Base-by-base conservation (phyloP, 2,329 filamentous ascomycete species). In the Pseudocercospora pini-densiflorae region DNA sequence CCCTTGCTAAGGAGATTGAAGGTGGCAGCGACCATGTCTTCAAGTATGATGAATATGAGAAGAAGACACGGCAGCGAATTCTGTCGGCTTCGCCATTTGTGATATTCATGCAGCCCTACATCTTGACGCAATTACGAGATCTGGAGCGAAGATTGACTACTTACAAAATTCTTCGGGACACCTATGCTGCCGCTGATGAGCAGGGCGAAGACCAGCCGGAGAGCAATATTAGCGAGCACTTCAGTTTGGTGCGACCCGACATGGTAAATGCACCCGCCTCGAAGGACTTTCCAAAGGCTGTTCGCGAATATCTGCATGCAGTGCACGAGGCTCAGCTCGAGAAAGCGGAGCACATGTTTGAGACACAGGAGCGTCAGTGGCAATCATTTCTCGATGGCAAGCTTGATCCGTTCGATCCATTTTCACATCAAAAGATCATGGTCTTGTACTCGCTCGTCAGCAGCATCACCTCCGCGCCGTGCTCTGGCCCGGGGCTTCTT, bases 291-390 rank as follows among this genome's bases (percentile, higher is more conserved):
- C 92, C 94, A 0, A 88, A 89, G 53, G 93, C 97, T 75, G 92
- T 97, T 33, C 93, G 94, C 81, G 94, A 98, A 73, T 93, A 98
- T 58, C 82, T 99, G 6, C 93, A 95, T 77, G 95, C 95, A 23
- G 94, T 97, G 12, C 94, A 98, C 78, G 93, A 97, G 76, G 94
- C 94, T 1, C 95, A 99, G 78, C 97, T 98, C 73, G 94, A 99
- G 77, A 97, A 95, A 79, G 94, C 94, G 1, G 81, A 96, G 36
- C 92, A 97, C 79, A 93, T 94, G 73, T 99, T 98, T 76, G 88
- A 93, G 77, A 97, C 93, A 0, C 94, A 98, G 77, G 97, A 93
- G 64, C 88, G 92, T 31, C 94, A 97, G 72, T 99, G 95, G 95
- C 95, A 99, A 77, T 92, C 92, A 29, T 97, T 97, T 74, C 90